A percentile compares a stretch with the other conserved stretches of the same genome.
Conservation (phyloP, 768 basidiomycete species). For the Pisolithus sp. region DNA sequence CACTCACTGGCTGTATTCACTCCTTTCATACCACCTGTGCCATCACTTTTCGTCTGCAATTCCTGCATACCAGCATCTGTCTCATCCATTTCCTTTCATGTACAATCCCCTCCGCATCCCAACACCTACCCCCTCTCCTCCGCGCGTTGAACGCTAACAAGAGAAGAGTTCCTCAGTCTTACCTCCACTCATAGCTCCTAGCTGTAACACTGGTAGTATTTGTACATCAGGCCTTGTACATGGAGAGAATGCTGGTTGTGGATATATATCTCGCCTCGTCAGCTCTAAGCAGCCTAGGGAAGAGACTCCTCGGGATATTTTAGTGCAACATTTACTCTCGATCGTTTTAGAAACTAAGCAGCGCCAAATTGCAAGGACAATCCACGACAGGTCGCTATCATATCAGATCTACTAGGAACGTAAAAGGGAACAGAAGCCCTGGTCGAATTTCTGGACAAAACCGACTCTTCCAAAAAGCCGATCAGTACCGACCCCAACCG, state of each 20-base stretch:
- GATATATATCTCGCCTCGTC: neutral
- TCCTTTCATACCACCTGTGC: neutral
- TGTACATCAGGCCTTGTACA: neutral
- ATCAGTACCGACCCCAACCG: no score
- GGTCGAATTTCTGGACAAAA: no score
- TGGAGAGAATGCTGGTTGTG: neutral
- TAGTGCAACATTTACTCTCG: no score
- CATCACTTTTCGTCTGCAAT: neutral
- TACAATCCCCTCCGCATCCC: neutral
- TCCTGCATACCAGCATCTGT: neutral
- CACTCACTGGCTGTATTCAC: neutral
- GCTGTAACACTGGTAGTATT: neutral
- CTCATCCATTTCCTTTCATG: neutral
- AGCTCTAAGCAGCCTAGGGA: no score
- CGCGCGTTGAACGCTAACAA: neutral
- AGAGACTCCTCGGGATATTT: no score
- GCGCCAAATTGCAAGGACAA: no score
- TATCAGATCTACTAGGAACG: no score
- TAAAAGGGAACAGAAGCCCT: no score
- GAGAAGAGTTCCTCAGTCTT: neutral
- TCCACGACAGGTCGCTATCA: no score
- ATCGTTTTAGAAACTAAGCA: no score
- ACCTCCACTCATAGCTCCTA: neutral
- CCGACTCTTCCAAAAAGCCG: no score
- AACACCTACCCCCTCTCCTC: neutral